A percentile compares a stretch with the other conserved stretches of the same genome.
Conservation (phyloP, 1,284 basidiomycete genomes). For the Mycena sp. region DNA sequence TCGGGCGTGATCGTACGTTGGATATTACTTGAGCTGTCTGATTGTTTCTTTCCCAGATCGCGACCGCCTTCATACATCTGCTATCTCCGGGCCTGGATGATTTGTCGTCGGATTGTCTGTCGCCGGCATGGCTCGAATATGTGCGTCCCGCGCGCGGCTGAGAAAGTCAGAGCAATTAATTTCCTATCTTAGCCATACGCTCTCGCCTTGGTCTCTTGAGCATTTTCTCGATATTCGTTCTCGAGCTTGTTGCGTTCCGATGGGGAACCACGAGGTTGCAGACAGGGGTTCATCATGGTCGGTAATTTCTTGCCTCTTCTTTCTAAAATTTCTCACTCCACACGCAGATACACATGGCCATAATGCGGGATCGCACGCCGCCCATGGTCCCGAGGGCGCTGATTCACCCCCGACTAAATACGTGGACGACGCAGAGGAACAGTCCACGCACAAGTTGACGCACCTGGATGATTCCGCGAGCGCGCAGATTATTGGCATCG, state of each 20-base stretch:
- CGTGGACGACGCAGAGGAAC: conserved; percentile 21
- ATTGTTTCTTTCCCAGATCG: conserved; percentile 65
- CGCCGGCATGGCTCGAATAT: conserved; percentile 76
- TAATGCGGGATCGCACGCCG: conserved; percentile 26
- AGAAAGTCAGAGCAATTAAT: no score
- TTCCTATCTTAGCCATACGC: background rate
- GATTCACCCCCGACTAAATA: conserved; percentile 15
- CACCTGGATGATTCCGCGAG: conserved; percentile 21
- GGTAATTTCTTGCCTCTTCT: background rate
- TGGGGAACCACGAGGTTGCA: conserved; percentile 27
- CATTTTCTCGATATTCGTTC: conserved; percentile 31
- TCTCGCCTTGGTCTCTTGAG: conserved; percentile 26
- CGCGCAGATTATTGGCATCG: conserved; percentile 30
- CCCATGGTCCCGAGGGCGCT: conserved; percentile 28
- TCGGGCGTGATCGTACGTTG: conserved; percentile 85
- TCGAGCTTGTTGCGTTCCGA: conserved; percentile 30
- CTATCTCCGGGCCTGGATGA: conserved; percentile 80
- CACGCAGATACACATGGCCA: conserved; percentile 28
- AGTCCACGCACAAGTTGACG: no score
- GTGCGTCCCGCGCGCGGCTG: conserved; percentile 52
- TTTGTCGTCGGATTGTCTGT: conserved; percentile 77
- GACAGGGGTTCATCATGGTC: conserved; percentile 26
- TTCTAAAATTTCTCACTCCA: background rate
- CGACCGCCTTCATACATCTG: conserved; percentile 92
- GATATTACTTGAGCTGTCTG: conserved; percentile 25